phyloP scores from a whole-genome alignment of 2,329 filamentous ascomycete genomes.

The Fusarium pseudograminearum region DNA sequence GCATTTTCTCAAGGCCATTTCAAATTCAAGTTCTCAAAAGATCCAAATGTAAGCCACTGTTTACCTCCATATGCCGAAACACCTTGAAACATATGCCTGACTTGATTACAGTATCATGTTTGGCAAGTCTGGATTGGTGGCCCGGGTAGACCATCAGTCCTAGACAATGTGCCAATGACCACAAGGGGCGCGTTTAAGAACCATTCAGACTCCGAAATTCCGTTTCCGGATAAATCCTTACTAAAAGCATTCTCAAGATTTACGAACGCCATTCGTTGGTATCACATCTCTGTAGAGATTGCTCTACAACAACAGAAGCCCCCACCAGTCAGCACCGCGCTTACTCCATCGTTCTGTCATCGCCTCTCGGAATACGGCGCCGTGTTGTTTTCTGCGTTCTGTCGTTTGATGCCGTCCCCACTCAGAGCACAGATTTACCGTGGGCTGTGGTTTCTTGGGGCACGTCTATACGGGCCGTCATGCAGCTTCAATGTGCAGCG shows the following conservation, averaged over 20 bases:
- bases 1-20: neutral
- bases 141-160: neutral
- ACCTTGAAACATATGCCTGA: neutral
- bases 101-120: neutral
- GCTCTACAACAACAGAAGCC: accelerated
- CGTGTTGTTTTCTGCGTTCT: accelerated
- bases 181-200: neutral
- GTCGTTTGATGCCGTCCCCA: neutral
- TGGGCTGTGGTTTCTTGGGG: neutral
- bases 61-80: accelerated
- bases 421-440: neutral
- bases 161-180: neutral
- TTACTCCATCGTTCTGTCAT: accelerated
- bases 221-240: neutral
- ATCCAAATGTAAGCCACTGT: neutral
- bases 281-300: neutral
- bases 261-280: neutral
- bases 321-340: accelerated
- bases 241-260: neutral
- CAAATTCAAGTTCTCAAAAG: neutral
- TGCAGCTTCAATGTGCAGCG: neutral
- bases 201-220: neutral
- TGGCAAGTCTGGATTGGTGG: neutral
- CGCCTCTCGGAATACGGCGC: accelerated
- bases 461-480: neutral